Evolutionary conservation across 371 early-diverging fungal species (phyloP).

Genomic region (Mortierella sp.): DNA sequence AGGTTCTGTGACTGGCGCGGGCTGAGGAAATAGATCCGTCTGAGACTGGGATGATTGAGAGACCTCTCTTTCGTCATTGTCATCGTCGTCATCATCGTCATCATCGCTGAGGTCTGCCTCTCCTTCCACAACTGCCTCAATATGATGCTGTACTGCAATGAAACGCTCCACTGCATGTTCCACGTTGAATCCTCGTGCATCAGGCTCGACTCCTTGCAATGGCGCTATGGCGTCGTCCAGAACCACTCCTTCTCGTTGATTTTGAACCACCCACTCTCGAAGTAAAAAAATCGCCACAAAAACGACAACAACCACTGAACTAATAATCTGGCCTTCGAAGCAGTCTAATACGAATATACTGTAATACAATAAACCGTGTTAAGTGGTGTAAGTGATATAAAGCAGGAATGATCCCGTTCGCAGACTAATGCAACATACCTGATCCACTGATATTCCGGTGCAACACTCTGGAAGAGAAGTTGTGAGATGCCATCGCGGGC

Average conservation of each 20-base stretch:
- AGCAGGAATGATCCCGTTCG: neutral
- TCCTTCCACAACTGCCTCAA: constrained; percentile 51
- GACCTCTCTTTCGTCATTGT: neutral
- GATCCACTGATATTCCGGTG: constrained; percentile 45
- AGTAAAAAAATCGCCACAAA: constrained; percentile 85
- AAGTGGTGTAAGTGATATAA: neutral
- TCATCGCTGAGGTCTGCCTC: constrained; percentile 35
- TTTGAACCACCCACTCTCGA: constrained; percentile 90
- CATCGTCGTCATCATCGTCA: constrained; percentile 10
- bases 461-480: constrained; percentile 19
- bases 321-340: constrained; percentile 90
- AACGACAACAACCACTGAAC: constrained; percentile 77
- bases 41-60: neutral
- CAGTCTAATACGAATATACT: constrained; percentile 83
- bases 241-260: constrained; percentile 61
- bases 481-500: constrained; percentile 21
- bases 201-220: constrained; percentile 13
- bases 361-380: neutral
- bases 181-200: constrained; percentile 32
- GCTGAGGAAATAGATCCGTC: neutral
- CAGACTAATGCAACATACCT: constrained; percentile 28
- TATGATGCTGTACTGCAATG: constrained; percentile 53
- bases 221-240: constrained; percentile 16
- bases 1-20: neutral
- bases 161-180: constrained; percentile 53